Base-by-base conservation (phyloP, 345 rosid species). In the Iberis pinnata region DNA sequence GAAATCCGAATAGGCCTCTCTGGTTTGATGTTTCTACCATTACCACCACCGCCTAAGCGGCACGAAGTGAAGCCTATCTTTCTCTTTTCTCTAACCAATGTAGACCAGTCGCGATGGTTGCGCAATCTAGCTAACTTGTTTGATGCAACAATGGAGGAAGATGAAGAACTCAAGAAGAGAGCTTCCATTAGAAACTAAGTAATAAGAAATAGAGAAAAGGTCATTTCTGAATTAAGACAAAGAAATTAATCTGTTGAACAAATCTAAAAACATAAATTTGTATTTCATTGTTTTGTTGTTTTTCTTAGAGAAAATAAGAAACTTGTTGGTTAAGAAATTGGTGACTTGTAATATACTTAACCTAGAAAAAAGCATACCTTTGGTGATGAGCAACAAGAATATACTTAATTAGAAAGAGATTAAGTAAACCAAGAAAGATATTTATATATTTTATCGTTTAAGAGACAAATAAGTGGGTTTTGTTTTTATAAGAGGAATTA, bases 101-200 rank as follows among this genome's bases (percentile, higher is more conserved):
- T 9, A 39, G 67, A 58, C 64, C 54, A 18, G 12, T 65, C 66
- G 37, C 61, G 46, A 43, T 44, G 70, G 6, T 57, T 54, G 33
- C 64, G 56, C 11, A 46, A 39, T 20, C 29, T 64, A 15, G 49
- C 15, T 18, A 68, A 36, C 53, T 72, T 71, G 54, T 53, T 61
- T 9, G 75, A 59, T 16, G 75, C 32, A 29, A 16, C 38, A 64
- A 42, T 33, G 81, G 56, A 57, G 60, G 70, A 58, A 51, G 57
- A 70, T 51, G 76, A 67, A 61, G 77, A 75, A 61, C 64, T 73
- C 61, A 83, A 72, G 80, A 79, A 83, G 61, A 82, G 73, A 56
- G 89, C 78, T 60, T 81, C 95, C 97, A 80, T 89, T 45, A 60
- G 54, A 62, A 57, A 36, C 57, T 58, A 77, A 69, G 49, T 52